Percentiles rank a stretch among this genome's conserved stretches.
Evolutionary conservation across 2,329 filamentous ascomycete genomes (phyloP).

Genomic region (Cryphonectria carpinicola): DNA sequence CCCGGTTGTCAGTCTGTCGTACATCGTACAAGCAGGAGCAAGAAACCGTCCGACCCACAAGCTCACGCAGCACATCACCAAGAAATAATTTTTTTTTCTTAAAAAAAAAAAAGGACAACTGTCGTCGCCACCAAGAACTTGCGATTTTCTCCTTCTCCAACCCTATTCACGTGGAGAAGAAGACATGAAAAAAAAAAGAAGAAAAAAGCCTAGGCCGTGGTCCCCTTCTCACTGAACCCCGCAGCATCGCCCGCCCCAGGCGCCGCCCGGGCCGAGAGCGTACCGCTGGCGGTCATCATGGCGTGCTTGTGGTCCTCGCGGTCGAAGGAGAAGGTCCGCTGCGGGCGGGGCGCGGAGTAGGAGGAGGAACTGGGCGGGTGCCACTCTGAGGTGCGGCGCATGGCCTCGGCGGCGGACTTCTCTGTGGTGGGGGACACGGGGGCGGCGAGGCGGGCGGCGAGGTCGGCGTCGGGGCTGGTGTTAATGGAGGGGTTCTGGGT

Average conservation of each 20-base stretch:
- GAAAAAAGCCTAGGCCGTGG: not conserved
- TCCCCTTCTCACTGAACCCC: not conserved
- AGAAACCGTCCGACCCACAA: not conserved
- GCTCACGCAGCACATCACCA: not conserved
- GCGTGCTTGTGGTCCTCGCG: slow-evolving; percentile 58
- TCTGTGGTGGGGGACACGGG: slow-evolving; percentile 30
- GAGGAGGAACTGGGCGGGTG: slow-evolving; percentile 40
- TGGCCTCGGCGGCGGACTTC: slow-evolving; percentile 35
- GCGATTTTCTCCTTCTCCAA: not conserved
- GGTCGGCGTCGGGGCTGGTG: slow-evolving; percentile 28
- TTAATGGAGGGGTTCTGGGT: slow-evolving; percentile 21
- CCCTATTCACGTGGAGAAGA: not conserved
- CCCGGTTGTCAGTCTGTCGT: not conserved
- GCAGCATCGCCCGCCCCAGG: not conserved
- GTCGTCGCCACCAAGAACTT: not conserved
- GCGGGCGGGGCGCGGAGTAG: slow-evolving; percentile 35
- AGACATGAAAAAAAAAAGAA: not conserved
- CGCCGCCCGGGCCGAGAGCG: slow-evolving; percentile 32
- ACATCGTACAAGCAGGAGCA: not conserved
- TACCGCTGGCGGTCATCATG: slow-evolving; percentile 45
- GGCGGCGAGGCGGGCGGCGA: slow-evolving; percentile 30
- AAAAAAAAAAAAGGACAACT: not conserved
- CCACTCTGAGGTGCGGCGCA: slow-evolving; percentile 47
- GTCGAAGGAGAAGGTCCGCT: slow-evolving; percentile 60
- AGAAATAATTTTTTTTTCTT: not conserved